Conservation (phyloP, 2,329 filamentous ascomycete species). For the Didymella arachidicola region DNA sequence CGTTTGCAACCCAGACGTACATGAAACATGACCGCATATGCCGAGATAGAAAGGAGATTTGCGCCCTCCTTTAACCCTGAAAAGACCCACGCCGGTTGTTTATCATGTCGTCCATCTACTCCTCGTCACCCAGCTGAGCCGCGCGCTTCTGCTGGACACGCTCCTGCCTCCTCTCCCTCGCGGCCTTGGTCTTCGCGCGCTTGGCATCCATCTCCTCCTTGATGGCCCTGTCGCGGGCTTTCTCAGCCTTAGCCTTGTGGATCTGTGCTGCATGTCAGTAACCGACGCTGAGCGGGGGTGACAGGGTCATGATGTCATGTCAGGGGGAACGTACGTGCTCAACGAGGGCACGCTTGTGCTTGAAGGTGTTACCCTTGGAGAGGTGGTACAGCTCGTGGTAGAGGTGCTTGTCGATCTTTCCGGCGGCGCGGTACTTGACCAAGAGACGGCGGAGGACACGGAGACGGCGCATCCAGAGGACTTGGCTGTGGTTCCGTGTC, state of each 20-base stretch:
- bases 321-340: slow-evolving; percentile 86
- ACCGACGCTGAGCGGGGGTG: slow-evolving; percentile 26
- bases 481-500: slow-evolving; percentile 70
- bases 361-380: slow-evolving; percentile 99
- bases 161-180: slow-evolving; percentile 97
- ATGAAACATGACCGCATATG: slow-evolving; percentile 56
- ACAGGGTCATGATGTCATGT: slow-evolving; percentile 51
- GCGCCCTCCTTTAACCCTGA: slow-evolving; percentile 51
- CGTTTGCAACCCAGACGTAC: slow-evolving; percentile 53
- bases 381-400: slow-evolving; percentile 99
- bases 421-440: slow-evolving; percentile 99
- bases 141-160: slow-evolving; percentile 89
- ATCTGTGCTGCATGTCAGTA: slow-evolving; percentile 69
- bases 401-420: slow-evolving; percentile 99
- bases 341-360: slow-evolving; percentile 99
- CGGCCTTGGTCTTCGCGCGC: slow-evolving; percentile 99
- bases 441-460: slow-evolving; percentile 98
- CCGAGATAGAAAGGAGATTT: slow-evolving; percentile 52
- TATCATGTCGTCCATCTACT: slow-evolving; percentile 51
- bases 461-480: slow-evolving; percentile 99
- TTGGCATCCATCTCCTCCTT: slow-evolving; percentile 99
- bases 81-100: slow-evolving; percentile 53
- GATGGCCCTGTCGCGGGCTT: slow-evolving; percentile 91
- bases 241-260: slow-evolving; percentile 99
- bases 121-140: slow-evolving; percentile 76